Evolutionary conservation across 208 protist genomes (phyloP).

Genomic region (Tritrichomonas musculus): DNA sequence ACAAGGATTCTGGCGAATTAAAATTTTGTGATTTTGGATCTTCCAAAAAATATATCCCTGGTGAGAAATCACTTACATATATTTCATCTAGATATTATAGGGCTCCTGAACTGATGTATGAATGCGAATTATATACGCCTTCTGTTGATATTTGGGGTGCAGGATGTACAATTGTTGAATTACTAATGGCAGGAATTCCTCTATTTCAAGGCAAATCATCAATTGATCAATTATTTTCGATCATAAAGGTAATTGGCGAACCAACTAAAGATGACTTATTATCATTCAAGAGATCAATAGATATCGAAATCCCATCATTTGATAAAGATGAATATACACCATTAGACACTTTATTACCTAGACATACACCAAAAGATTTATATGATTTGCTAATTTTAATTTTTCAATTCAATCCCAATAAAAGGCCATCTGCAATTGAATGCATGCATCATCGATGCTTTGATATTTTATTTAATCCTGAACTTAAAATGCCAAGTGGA

Average conservation of each 20-base stretch:
- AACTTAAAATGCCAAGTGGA: too few species aligned
- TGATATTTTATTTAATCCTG: too few species aligned
- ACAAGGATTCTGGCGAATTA: constrained; percentile 76
- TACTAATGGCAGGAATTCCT: constrained; percentile 82
- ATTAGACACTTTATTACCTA: too few species aligned
- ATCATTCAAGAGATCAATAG: too few species aligned
- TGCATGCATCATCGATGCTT: too few species aligned
- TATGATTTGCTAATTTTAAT: too few species aligned
- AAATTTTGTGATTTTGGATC: constrained; percentile 83
- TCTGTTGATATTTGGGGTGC: constrained; percentile 96
- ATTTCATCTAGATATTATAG: constrained; percentile 97
- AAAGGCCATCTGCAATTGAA: too few species aligned
- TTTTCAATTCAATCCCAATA: too few species aligned
- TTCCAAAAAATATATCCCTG: constrained; percentile 95
- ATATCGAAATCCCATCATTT: too few species aligned
- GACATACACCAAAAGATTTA: too few species aligned
- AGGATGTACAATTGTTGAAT: constrained; percentile 94
- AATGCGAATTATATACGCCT: constrained; percentile 95
- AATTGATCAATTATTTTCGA: constrained; percentile 80
- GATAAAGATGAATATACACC: too few species aligned
- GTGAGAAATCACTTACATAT: constrained; percentile 85
- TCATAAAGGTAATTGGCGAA: constrained; percentile 68
- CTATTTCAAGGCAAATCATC: constrained; percentile 76
- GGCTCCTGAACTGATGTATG: constrained; percentile 89
- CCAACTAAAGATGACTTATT: too few species aligned